Conservation (phyloP, 2,329 filamentous ascomycete genomes). For the Fusarium metavorans region DNA sequence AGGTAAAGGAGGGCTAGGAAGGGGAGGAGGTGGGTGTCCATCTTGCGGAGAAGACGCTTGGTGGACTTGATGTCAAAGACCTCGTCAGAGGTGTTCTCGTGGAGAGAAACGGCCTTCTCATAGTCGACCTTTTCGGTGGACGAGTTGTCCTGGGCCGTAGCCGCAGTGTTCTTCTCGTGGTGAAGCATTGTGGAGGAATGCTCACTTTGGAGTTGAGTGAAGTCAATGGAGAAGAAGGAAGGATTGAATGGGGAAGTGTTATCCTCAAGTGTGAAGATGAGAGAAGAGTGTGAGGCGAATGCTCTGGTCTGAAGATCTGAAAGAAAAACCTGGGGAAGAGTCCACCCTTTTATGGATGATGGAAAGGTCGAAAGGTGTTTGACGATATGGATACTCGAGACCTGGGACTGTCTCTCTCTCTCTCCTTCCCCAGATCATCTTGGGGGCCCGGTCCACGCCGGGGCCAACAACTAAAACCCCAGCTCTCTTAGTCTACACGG, state of each 20-base stretch:
- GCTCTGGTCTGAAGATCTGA: conserved; percentile 38
- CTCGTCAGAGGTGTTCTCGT: conserved; percentile 38
- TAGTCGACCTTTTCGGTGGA: conserved; percentile 46
- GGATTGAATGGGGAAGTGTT: conserved; percentile 2
- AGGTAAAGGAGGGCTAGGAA: conserved; percentile 71
- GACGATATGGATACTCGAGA: not conserved
- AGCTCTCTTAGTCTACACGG: not conserved
- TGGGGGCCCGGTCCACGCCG: conserved; percentile 3
- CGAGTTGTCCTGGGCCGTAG: conserved; percentile 36
- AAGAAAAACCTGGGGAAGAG: conserved; percentile 39
- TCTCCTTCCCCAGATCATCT: conserved; percentile 25
- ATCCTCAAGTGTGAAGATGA: conserved; percentile 23
- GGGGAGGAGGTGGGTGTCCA: conserved; percentile 68
- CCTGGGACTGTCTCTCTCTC: not conserved
- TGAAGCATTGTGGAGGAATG: conserved; percentile 33
- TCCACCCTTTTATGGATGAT: conserved; percentile 34
- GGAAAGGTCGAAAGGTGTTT: not conserved
- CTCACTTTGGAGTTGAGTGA: not conserved
- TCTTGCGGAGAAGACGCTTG: conserved; percentile 64
- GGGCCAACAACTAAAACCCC: conserved; percentile 18
- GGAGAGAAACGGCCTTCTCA: conserved; percentile 43
- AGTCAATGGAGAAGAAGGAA: not conserved
- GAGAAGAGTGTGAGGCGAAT: conserved; percentile 24
- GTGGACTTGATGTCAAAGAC: conserved; percentile 53
- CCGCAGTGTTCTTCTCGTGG: conserved; percentile 25